Percentiles rank a stretch among this genome's conserved stretches.
Conservation (phyloP, 768 basidiomycete genomes). For the Asterophora parasitica region DNA sequence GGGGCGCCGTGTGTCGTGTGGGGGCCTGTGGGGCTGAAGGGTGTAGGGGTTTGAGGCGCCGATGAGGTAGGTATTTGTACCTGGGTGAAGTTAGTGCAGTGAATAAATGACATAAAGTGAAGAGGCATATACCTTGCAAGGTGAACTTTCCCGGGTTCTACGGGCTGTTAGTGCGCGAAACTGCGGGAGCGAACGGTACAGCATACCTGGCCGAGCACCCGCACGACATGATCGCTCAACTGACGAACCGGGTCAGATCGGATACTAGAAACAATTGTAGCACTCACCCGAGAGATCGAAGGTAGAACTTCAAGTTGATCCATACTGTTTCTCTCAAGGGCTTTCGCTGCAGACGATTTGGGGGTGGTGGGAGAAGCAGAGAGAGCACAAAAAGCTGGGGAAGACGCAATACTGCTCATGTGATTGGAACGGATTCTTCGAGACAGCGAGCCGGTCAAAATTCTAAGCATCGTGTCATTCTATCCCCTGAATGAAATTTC, state of each 20-base stretch:
- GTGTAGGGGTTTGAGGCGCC: slow-evolving; percentile 64
- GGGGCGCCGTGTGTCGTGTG: slow-evolving; percentile 16
- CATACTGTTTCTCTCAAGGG: slow-evolving; percentile 27
- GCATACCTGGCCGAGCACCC: slow-evolving; percentile 73
- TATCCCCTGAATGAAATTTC: neutral
- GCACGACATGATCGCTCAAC: slow-evolving; percentile 64
- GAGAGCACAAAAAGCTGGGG: neutral
- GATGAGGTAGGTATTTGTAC: slow-evolving; percentile 88
- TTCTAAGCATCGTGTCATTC: neutral
- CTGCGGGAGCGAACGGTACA: neutral
- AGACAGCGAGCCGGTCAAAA: slow-evolving; percentile 1
- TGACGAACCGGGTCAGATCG: slow-evolving; percentile 22
- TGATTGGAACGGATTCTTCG: slow-evolving; percentile 10
- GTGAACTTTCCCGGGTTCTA: slow-evolving; percentile 90
- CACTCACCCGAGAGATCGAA: slow-evolving; percentile 48
- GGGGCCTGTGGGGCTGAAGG: no score
- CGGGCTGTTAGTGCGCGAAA: neutral
- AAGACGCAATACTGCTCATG: slow-evolving; percentile 10
- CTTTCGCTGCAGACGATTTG: neutral
- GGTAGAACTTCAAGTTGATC: slow-evolving; percentile 48
- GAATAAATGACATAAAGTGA: neutral
- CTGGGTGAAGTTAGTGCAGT: slow-evolving; percentile 27
- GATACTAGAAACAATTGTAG: neutral
- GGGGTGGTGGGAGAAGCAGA: neutral
- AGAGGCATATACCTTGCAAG: slow-evolving; percentile 56